Evolutionary conservation across 116 monocot species (phyloP), one percentile per base, ranked within the genome.

Genomic region (Zostera marina): DNA sequence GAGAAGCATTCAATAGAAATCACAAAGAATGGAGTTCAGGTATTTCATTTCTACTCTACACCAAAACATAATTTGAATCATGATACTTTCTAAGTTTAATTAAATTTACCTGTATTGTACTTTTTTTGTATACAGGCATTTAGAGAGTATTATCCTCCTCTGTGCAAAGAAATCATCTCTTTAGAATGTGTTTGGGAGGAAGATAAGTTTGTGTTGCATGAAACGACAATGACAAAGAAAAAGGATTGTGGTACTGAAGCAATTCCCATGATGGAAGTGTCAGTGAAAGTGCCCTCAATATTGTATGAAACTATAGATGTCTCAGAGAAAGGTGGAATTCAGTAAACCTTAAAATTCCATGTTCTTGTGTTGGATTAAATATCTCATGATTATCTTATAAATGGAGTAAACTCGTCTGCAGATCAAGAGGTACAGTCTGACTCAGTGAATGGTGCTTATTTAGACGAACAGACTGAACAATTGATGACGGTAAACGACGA

Each of bases 131-230:
- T n/a, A 51, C 67, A 94, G 93, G 81, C 63, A 47, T 85, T 74
- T 45, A 80, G 82, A 41, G 94, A 96, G 22, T 96, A 82, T 64
- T 62, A 76, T 68, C 80, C 89, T 17, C 64, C 73, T n/a, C n/a
- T n/a, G 39, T 63, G 47, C 51, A 61, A 24, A 23, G 74, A 77
- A 56, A 39, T 56, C 47, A 52, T 76, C 12, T 64, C 53, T 51
- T 55, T 88, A 62, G 77, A 85, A 55, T 96, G 94, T 53, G 53
- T 63, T 3, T 96, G 94, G 89, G 53, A 85, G 58, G 40, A 65
- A 53, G 89, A 96, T 62, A 96, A 96, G 54, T 96, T 80, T 85
- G 71, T 96, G 17, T 73, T 96, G 69, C 47, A 73, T 49, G 94
- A 96, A 71, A 72, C 63, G 69, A 59, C 26, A 41, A 48, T 54